A percentile compares a stretch with the other conserved stretches of the same genome.
Conservation (phyloP, 169 alveolate genomes). For the Miamiensis avidus region DNA sequence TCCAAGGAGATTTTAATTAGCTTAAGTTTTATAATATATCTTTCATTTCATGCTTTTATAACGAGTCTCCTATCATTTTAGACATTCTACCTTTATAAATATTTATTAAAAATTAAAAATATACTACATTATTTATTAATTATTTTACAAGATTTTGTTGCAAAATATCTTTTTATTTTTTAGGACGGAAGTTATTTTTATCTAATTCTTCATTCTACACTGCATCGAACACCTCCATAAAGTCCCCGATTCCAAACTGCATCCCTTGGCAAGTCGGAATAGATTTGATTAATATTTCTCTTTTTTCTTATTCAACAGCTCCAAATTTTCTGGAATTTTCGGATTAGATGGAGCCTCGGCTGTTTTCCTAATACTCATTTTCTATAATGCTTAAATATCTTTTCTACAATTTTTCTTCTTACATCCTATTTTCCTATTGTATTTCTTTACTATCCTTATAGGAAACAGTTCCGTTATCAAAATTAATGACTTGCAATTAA, state of each 20-base stretch:
- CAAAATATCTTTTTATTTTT: constrained; percentile 83
- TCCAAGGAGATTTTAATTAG: constrained; percentile 96
- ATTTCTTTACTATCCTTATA: too few relatives aligned
- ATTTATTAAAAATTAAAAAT: too few relatives aligned
- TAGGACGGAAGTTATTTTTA: constrained; percentile 79
- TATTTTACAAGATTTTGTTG: constrained; percentile 97
- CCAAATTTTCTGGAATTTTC: constrained; percentile 46
- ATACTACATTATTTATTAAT: too few relatives aligned
- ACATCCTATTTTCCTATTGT: too few relatives aligned
- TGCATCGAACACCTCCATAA: constrained; percentile 35
- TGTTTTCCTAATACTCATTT: too few relatives aligned
- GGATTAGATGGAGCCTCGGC: constrained; percentile 55
- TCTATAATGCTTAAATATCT: too few relatives aligned
- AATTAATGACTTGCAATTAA: constrained; percentile 23
- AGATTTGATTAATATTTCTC: constrained; percentile 19
- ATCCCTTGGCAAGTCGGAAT: constrained; percentile 53
- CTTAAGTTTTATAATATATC: constrained; percentile 85
- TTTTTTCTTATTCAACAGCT: constrained; percentile 3
- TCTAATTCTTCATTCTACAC: constrained; percentile 19
- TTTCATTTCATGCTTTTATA: constrained; percentile 88
- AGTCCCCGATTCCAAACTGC: constrained; percentile 51
- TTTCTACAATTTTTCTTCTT: too few relatives aligned
- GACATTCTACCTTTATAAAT: too few relatives aligned
- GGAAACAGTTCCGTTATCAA: constrained; percentile 57
- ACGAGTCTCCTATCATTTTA: constrained; percentile 95